A percentile compares a stretch with the other conserved stretches of the same genome.
phyloP scores from a whole-genome alignment of 257 asterid species.

The Orobanche coerulescens region DNA sequence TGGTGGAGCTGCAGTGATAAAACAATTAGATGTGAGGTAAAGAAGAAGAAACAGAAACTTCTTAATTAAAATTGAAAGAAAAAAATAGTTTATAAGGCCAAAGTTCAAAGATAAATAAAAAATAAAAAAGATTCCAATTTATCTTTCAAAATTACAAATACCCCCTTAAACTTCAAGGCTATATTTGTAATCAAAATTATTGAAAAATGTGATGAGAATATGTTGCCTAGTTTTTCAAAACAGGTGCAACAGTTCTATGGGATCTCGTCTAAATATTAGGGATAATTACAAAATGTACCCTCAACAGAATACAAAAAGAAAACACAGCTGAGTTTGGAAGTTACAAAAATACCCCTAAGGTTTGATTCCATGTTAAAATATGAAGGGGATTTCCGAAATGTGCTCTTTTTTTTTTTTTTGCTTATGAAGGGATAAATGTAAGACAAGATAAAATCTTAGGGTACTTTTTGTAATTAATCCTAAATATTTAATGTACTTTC shows the following conservation, averaged over 20 bases:
- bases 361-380: too few relatives aligned
- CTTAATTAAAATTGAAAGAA: not conserved
- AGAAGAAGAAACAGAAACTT: not conserved
- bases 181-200: not conserved
- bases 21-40: slow-evolving; percentile 63
- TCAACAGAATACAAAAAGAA: too few relatives aligned
- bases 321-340: too few relatives aligned
- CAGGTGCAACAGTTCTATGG: not conserved
- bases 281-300: too few relatives aligned
- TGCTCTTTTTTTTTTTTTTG: too few relatives aligned
- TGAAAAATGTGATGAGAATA: not conserved
- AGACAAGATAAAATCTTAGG: too few relatives aligned
- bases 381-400: too few relatives aligned
- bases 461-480: too few relatives aligned
- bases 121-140: too few relatives aligned
- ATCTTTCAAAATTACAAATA: too few relatives aligned
- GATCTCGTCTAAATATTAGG: not conserved
- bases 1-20: slow-evolving; percentile 81
- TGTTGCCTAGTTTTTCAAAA: not conserved
- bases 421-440: too few relatives aligned
- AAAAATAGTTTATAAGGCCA: not conserved
- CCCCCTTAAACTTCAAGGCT: not conserved
- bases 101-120: not conserved
- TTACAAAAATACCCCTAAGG: too few relatives aligned
- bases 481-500: not conserved